Base-by-base conservation (phyloP, 345 rosid species). In the Gossypium longicalyx region DNA sequence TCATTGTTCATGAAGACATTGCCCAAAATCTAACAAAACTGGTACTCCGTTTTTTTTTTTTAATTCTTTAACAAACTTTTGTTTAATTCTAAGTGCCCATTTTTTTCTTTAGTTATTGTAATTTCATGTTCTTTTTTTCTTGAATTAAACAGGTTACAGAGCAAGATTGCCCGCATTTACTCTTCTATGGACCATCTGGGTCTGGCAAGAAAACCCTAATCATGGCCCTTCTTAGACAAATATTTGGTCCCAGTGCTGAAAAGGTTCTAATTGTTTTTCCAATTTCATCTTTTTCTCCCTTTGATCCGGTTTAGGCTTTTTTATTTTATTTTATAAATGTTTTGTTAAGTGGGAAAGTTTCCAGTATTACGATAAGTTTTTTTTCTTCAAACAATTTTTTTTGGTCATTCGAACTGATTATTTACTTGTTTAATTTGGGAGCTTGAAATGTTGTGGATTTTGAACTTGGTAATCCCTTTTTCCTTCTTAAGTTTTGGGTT, bases 151-250 rank as follows among this genome's bases (percentile, higher is more conserved):
- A 94, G 98, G 99, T 95, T 2, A 54, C 89, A 9, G 97, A 95
- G 78, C 99, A 95, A 73, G 98, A 95, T 77, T 95, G 97, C 66
- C 99, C 97, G 3, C 99, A 95, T 79, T 84, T 95, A 83, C 97
- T 95, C 72, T 93, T 95, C 89, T 93, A 91, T 83, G 99, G 99
- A 4, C 97, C 98, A 4, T 84, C 96, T 67, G 99, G 99, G 23
- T 89, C 94, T 27, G 99, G 99, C 84, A 95, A 95, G 89, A 95
- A 95, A 93, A 95, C 98, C 91, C 97, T 95, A 83, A 85, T 95
- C 80, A 90, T 90, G 92, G 97, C 94, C 20, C 88, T 95, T 60
- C 64, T 92, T 70, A 87, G 91, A 59, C 93, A 94, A 82, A 86
- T 95, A 16, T 90, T 87, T 58, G 99, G 99, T 41, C 78, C 90